phyloP scores from a whole-genome alignment of 495 filamentous ascomycete species.

The Chaetomium fimeti region DNA sequence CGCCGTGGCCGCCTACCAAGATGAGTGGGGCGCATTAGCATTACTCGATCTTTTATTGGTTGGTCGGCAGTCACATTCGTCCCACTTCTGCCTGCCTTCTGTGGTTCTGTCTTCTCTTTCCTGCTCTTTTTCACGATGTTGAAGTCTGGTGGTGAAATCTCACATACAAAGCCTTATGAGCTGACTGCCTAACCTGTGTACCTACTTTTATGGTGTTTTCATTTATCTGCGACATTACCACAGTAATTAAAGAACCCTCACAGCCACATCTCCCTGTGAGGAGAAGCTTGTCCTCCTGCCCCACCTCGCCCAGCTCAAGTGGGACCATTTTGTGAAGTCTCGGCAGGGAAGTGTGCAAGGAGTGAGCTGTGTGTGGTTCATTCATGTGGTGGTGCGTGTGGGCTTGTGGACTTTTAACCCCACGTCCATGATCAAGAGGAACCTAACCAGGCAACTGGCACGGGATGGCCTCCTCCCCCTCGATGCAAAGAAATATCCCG shows the following conservation, averaged over 20 bases:
- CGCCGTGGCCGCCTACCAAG: too few species aligned
- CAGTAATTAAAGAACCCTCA: too few species aligned
- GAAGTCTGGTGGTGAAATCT: neutral
- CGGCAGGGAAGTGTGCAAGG: neutral
- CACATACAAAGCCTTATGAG: too few species aligned
- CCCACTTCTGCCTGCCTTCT: neutral
- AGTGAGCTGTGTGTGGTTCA: neutral
- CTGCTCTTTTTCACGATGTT: neutral
- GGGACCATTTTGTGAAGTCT: constrained; percentile 2
- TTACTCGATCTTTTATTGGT: neutral
- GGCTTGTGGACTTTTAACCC: neutral
- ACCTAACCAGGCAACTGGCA: neutral
- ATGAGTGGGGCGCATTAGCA: neutral
- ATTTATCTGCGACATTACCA: neutral
- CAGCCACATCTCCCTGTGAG: neutral
- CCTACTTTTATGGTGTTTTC: neutral
- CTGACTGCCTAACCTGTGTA: too few species aligned
- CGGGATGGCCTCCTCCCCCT: constrained; percentile 12
- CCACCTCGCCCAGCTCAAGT: neutral
- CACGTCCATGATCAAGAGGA: constrained; percentile 7
- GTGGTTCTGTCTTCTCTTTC: neutral
- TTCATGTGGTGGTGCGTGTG: neutral
- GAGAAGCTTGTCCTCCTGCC: neutral
- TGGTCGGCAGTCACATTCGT: neutral
- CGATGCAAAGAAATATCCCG: neutral